phyloP scores from a whole-genome alignment of 164 flowering plant genomes.

The Tetracentron sinense region DNA sequence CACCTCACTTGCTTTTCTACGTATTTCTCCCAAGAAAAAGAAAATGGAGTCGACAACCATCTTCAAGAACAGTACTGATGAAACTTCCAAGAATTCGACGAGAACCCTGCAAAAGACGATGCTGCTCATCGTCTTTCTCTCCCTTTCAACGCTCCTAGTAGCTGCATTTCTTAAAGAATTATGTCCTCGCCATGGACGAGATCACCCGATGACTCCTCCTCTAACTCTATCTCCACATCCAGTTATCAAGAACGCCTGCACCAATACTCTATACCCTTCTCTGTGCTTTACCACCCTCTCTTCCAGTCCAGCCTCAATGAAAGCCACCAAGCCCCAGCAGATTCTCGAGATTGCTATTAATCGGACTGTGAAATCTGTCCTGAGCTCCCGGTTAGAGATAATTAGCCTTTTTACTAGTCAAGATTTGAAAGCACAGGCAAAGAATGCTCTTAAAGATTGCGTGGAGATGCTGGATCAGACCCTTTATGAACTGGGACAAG shows the following conservation, averaged over 20 bases:
- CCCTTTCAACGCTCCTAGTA: not conserved
- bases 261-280: slow-evolving; percentile 32
- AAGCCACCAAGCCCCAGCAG: slow-evolving; percentile 14
- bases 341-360: slow-evolving; percentile 30
- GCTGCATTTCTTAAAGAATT: slow-evolving; percentile 1
- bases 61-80: slow-evolving; percentile 10
- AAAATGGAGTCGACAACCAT: slow-evolving; percentile 9
- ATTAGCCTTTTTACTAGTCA: slow-evolving; percentile 6
- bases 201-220: not conserved
- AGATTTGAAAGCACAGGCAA: slow-evolving; percentile 27
- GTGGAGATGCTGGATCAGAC: slow-evolving; percentile 44
- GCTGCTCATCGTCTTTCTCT: slow-evolving; percentile 13
- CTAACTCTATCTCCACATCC: slow-evolving; percentile 9
- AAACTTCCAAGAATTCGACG: slow-evolving; percentile 14
- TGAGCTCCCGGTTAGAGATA: slow-evolving; percentile 5
- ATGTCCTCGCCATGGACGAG: not conserved
- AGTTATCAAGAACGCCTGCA: slow-evolving; percentile 32
- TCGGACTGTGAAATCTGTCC: slow-evolving; percentile 11
- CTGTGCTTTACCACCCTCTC: slow-evolving; percentile 29
- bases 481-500: slow-evolving; percentile 31
- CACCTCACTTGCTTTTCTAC: no score
- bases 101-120: slow-evolving; percentile 7
- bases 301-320: slow-evolving; percentile 13
- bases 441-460: slow-evolving; percentile 38
- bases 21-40: not conserved